A percentile compares a stretch with the other conserved stretches of the same genome.
phyloP scores from a whole-genome alignment of 169 alveolate genomes.

The Amoebophrya sp. region DNA sequence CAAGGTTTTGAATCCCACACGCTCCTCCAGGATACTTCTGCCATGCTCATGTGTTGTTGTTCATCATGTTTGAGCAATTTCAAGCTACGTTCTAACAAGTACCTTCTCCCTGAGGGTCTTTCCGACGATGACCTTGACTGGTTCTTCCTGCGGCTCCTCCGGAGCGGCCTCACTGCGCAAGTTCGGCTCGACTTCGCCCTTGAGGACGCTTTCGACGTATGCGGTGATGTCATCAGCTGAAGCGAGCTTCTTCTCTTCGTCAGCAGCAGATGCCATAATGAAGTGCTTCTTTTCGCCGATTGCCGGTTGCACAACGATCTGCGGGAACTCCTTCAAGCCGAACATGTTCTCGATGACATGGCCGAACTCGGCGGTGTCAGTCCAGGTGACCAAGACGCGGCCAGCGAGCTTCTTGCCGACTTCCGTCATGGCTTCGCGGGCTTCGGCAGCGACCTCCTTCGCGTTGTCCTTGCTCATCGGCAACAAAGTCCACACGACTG shows the following conservation, averaged over 20 bases:
- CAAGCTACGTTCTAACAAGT: no score
- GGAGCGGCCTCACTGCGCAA: constrained; percentile 80
- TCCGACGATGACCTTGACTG: constrained; percentile 56
- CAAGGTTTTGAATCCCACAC: no score
- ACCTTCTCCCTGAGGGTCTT: background rate
- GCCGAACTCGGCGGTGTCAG: background rate
- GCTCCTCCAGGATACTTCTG: no score
- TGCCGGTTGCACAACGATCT: background rate
- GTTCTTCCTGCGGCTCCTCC: constrained; percentile 60
- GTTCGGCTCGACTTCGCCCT: constrained; percentile 63
- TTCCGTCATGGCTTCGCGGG: background rate
- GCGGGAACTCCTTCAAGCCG: background rate
- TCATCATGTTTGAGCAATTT: no score
- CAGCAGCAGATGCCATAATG: background rate
- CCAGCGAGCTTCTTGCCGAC: background rate
- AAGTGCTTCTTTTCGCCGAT: background rate
- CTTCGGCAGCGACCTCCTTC: background rate
- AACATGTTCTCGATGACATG: background rate
- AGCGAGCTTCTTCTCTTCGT: background rate
- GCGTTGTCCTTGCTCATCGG: background rate
- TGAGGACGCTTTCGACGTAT: constrained; percentile 54
- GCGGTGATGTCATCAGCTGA: no score
- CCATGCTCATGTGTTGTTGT: no score
- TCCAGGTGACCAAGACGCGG: background rate
- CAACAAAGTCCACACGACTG: background rate